phyloP scores from a whole-genome alignment of 176 grass and related monocot genomes.

The Rhipidocladum racemiflorum region DNA sequence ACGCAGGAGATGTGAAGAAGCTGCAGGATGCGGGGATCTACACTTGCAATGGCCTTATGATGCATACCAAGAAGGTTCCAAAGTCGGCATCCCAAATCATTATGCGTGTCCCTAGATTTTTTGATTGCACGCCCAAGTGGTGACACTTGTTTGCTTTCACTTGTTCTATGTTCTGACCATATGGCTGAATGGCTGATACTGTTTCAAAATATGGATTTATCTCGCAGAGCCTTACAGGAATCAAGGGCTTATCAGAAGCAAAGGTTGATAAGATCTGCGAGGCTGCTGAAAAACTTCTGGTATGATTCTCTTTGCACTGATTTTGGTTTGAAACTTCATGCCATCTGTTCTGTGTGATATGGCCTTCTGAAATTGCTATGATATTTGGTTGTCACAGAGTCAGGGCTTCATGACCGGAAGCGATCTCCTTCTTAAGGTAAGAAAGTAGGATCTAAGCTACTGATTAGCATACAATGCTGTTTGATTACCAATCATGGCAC shows the following conservation, averaged over 20 bases:
- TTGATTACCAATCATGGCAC: neutral
- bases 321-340: neutral
- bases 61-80: slow-evolving; percentile 92
- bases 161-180: neutral
- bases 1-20: slow-evolving; percentile 87
- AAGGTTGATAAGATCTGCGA: slow-evolving; percentile 91
- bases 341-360: neutral
- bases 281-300: slow-evolving; percentile 85
- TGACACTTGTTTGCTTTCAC: neutral
- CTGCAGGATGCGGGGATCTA: slow-evolving; percentile 90
- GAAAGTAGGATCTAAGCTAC: slow-evolving; percentile 6
- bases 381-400: slow-evolving; percentile 43
- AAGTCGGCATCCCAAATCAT: neutral
- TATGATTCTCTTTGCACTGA: slow-evolving; percentile 27
- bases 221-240: slow-evolving; percentile 69
- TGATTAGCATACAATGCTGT: neutral
- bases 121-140: slow-evolving; percentile 3
- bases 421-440: slow-evolving; percentile 78
- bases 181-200: neutral
- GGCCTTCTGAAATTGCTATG: slow-evolving; percentile 20
- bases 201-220: neutral
- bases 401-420: slow-evolving; percentile 76
- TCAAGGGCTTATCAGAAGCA: slow-evolving; percentile 91
- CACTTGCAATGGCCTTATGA: slow-evolving; percentile 97
- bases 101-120: neutral